phyloP scores from a whole-genome alignment of 2,329 filamentous ascomycete genomes.

The Arthrobotrys iridis region DNA sequence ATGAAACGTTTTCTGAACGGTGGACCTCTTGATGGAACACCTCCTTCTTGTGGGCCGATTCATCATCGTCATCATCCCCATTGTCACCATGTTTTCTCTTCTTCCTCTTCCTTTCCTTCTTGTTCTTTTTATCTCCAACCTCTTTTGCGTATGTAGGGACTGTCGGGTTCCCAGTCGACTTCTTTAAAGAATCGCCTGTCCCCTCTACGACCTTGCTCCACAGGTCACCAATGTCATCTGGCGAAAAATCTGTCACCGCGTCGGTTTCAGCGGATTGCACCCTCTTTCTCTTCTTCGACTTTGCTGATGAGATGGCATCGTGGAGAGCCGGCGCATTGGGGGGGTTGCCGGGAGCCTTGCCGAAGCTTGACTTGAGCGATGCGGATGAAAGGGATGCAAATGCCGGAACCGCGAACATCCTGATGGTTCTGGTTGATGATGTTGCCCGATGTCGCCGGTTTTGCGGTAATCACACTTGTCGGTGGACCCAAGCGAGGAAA shows the following conservation, averaged over 20 bases:
- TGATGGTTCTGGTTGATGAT: constrained; percentile 62
- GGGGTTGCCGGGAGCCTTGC: constrained; percentile 59
- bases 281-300: constrained; percentile 67
- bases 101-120: constrained; percentile 55
- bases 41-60: constrained; percentile 42
- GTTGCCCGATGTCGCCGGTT: constrained; percentile 62
- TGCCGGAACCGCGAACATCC: constrained; percentile 63
- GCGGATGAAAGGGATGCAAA: constrained; percentile 63
- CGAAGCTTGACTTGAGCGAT: constrained; percentile 63
- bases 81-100: constrained; percentile 52
- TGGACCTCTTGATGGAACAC: constrained; percentile 27
- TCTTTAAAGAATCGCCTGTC: constrained; percentile 62
- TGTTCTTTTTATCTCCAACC: constrained; percentile 59
- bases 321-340: constrained; percentile 62
- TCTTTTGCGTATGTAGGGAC: background rate
- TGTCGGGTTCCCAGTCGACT: background rate
- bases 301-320: constrained; percentile 67
- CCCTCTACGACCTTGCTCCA: constrained; percentile 83
- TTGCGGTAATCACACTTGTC: constrained; percentile 54
- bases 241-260: constrained; percentile 67
- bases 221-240: constrained; percentile 77
- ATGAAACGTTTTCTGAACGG: constrained; percentile 29
- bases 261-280: constrained; percentile 56
- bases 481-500: constrained; percentile 38
- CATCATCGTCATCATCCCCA: constrained; percentile 6